Conservation (phyloP, 169 alveolate species). For the Amoebophrya sp. region DNA sequence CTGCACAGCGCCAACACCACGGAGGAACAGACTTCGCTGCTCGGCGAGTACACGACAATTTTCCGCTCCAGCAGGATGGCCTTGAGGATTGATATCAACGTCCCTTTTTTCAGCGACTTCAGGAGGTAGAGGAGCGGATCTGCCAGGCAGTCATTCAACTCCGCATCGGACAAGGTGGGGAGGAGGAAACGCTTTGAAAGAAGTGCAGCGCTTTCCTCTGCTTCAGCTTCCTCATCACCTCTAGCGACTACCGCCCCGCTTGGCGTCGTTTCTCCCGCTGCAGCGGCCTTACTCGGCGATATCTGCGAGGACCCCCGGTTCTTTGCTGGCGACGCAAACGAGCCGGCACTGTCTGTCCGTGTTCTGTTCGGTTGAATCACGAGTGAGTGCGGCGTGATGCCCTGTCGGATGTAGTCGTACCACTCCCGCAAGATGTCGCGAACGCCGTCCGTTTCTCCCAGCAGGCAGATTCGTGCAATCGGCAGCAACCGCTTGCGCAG, state of each 20-base stretch:
- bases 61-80: background rate
- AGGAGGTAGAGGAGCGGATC: background rate
- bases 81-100: background rate
- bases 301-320: background rate
- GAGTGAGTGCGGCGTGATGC: background rate
- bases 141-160: background rate
- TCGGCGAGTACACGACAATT: background rate
- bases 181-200: background rate
- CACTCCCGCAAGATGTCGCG: background rate
- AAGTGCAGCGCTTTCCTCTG: background rate
- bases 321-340: background rate
- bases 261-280: too few relatives aligned
- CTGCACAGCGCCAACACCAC: background rate
- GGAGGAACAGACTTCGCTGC: background rate
- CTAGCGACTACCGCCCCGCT: background rate
- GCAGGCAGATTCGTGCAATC: background rate
- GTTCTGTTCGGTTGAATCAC: too few relatives aligned
- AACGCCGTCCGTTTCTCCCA: background rate
- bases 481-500: background rate
- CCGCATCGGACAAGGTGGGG: background rate
- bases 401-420: background rate
- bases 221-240: background rate
- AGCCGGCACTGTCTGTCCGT: background rate
- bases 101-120: background rate
- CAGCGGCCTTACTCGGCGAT: background rate